Base-by-base conservation (phyloP, 2,329 filamentous ascomycete species). In the Curvularia eragrostidis region DNA sequence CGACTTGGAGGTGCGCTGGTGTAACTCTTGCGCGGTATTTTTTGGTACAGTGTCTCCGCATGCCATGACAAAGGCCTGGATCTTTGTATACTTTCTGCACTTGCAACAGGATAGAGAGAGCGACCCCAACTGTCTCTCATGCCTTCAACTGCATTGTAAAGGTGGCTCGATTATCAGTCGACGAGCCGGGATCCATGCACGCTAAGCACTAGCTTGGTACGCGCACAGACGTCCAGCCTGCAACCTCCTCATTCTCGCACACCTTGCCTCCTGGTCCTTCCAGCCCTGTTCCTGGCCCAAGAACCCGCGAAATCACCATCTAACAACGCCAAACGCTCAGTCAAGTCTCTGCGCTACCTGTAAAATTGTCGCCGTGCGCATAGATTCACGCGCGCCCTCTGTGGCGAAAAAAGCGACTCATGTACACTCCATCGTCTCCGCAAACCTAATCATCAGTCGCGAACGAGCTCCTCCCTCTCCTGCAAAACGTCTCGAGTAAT, bases 351-450 rank as follows among this genome's bases (percentile, higher is more conserved):
- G 70, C 67, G 71, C 59, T 58, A 23, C 48, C 58, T 39, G 30
- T 52, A 74, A 68, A 66, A 62, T 66, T 66, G 49, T 48, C 51
- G 63, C 62, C 53, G 67, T 65, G 58, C 53, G 53, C 58, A 53
- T 55, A 53, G 24, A 66, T 52, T 42, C 54, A 52, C 56, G 56
- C 39, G 57, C 58, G 59, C 54, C 59, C 52, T 58, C 54, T 52
- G 72, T 73, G 71, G 72, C 69, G 65, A 67, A 59, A 57, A 46
- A 58, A 58, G 64, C 66, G 60, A 63, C 64, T 59, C 59, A 66
- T 67, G 66, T 63, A 66, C 56, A 67, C 57, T 67, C 64, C 65
- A 61, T 61, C 67, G 63, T 54, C 58, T 61, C 58, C 58, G 68
- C 56, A 68, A 58, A 66, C 55, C 62, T 64, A 60, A 52, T 58